Evolutionary conservation across 108 stramenopile species (phyloP).

Genomic region (Nitzschia palea): DNA sequence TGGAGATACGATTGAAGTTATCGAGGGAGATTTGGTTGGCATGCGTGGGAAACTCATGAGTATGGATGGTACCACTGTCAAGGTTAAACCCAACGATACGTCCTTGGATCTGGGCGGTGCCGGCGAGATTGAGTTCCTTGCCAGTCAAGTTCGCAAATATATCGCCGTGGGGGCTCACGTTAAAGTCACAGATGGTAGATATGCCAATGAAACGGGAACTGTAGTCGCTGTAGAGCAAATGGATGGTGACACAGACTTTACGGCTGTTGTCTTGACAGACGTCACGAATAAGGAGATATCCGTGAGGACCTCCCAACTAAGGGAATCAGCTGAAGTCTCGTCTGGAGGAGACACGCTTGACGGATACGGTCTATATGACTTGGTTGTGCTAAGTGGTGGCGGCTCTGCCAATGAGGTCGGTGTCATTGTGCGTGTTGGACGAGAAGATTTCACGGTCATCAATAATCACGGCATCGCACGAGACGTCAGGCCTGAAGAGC

Average conservation of each 20-base stretch:
- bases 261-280: constrained; percentile 91
- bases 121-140: constrained; percentile 87
- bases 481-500: constrained; percentile 86
- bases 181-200: constrained; percentile 93
- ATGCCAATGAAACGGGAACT: constrained; percentile 94
- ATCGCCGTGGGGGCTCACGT: constrained; percentile 95
- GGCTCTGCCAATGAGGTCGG: constrained; percentile 90
- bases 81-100: constrained; percentile 80
- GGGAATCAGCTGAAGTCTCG: constrained; percentile 86
- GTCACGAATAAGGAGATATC: constrained; percentile 91
- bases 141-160: constrained; percentile 89
- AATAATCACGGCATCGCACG: constrained; percentile 87
- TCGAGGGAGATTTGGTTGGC: constrained; percentile 92
- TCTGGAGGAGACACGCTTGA: constrained; percentile 86
- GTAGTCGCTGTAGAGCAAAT: constrained; percentile 85
- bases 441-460: constrained; percentile 90
- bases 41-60: constrained; percentile 90
- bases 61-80: constrained; percentile 89
- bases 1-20: constrained; percentile 94
- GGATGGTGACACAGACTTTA: constrained; percentile 80
- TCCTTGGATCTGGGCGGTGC: constrained; percentile 71
- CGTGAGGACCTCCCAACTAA: constrained; percentile 82
- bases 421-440: constrained; percentile 90
- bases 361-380: constrained; percentile 88
- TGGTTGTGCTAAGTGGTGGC: constrained; percentile 88